These are phyloP conservation scores for Colletotrichum tofieldiae DNA, from an alignment of 2,329 filamentous ascomycete species.

Conservation along the genomic window DNA sequence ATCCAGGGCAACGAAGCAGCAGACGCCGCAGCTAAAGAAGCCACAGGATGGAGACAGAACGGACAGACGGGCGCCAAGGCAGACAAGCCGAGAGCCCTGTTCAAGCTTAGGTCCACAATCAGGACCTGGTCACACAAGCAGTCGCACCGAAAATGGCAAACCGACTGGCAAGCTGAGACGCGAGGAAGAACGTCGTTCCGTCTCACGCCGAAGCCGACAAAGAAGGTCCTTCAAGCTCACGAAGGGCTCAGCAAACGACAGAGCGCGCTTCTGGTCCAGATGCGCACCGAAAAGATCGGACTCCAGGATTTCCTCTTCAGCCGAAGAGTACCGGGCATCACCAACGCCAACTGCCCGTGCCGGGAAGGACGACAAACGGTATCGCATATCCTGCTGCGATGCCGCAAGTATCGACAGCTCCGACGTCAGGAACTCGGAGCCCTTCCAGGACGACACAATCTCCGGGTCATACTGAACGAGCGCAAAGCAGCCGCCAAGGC, in stretches of 20 bases:
- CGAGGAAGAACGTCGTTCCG: not conserved
- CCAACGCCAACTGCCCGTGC: conserved; percentile 29
- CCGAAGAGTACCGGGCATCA: conserved; percentile 36
- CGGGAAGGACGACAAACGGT: conserved; percentile 38
- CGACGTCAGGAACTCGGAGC: conserved; percentile 20
- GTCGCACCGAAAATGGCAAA: no score
- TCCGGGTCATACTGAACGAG: conserved; percentile 33
- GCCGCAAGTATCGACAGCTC: conserved; percentile 12
- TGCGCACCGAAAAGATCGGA: conserved; percentile 35
- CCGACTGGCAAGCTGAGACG: no score
- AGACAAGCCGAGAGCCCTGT: no score
- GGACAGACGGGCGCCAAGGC: no score
- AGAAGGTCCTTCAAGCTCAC: no score
- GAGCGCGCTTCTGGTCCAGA: conserved; percentile 16
- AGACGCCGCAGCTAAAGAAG: not conserved
- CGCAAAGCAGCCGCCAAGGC: conserved; percentile 40
- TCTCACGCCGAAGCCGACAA: no score
- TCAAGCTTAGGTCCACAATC: no score
- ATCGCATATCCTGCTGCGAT: conserved; percentile 33
- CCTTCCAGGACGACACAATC: conserved; percentile 33
- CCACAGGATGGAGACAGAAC: no score
- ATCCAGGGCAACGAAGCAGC: conserved; percentile 5
- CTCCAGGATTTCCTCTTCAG: conserved; percentile 37
- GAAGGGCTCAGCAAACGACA: no score
- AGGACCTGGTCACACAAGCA: no score